These are phyloP conservation scores for Phaeosphaeriaceae sp. DNA, from an alignment of 2,329 filamentous ascomycete genomes.

Conservation along the genomic window DNA sequence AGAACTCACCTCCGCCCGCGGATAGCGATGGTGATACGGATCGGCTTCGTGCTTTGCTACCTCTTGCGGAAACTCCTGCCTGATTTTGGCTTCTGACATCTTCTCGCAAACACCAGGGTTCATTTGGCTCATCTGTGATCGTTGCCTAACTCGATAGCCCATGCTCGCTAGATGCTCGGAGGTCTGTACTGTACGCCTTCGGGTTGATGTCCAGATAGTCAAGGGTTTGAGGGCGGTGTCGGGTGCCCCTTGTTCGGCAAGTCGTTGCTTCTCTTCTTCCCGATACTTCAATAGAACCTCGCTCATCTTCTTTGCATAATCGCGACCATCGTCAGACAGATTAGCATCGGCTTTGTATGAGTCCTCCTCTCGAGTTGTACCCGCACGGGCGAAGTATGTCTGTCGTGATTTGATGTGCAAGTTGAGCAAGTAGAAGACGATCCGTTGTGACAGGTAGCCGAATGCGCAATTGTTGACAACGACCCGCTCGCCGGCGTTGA, in stretches of 20 bases:
- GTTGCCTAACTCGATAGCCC: constrained; percentile 86
- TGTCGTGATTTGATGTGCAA: constrained; percentile 94
- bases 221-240: constrained; percentile 77
- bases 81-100: constrained; percentile 83
- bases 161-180: constrained; percentile 78
- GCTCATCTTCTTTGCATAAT: constrained; percentile 74
- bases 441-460: constrained; percentile 93
- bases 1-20: constrained; percentile 78
- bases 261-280: constrained; percentile 76
- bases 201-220: constrained; percentile 93
- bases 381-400: constrained; percentile 90
- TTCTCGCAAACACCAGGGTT: constrained; percentile 97
- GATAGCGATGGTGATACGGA: constrained; percentile 96
- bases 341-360: constrained; percentile 91
- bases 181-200: constrained; percentile 89
- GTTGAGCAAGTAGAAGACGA: constrained; percentile 98
- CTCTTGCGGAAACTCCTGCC: constrained; percentile 85
- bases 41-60: constrained; percentile 91
- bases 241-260: constrained; percentile 72
- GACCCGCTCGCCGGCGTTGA: constrained; percentile 92
- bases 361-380: constrained; percentile 85
- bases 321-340: constrained; percentile 78
- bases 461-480: constrained; percentile 98
- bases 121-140: constrained; percentile 95
- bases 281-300: constrained; percentile 83